Percentiles rank a stretch among this genome's conserved stretches.
These are phyloP conservation scores for Ogataea degrootiae DNA, from an alignment of 805 yeast genomes.

Conservation along the genomic window DNA sequence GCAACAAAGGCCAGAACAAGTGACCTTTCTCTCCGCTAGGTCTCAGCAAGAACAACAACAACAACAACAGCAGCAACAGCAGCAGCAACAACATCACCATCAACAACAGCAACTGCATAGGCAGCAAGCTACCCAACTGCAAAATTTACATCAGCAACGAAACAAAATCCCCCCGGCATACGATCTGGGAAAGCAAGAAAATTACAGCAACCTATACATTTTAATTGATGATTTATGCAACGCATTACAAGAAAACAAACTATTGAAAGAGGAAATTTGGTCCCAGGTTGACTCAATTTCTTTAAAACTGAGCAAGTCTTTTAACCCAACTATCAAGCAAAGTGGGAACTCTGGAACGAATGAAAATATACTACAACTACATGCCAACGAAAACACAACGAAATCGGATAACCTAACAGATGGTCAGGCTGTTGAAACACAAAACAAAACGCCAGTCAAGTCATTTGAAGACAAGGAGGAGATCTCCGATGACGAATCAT, in stretches of 20 bases:
- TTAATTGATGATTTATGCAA: slow-evolving; percentile 20
- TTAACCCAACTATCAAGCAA: slow-evolving; percentile 1
- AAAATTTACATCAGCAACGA: slow-evolving; percentile 2
- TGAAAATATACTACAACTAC: neutral
- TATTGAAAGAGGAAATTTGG: slow-evolving; percentile 26
- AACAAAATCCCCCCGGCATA: slow-evolving; percentile 1
- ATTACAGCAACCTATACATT: slow-evolving; percentile 12
- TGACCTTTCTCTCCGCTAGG: no score
- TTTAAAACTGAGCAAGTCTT: slow-evolving; percentile 1
- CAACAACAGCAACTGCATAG: neutral
- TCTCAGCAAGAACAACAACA: no score
- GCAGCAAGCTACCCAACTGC: slow-evolving; percentile 1
- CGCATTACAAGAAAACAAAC: slow-evolving; percentile 16
- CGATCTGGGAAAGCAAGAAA: slow-evolving; percentile 16
- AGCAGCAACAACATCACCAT: no score
- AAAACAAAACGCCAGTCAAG: neutral
- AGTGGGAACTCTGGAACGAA: neutral
- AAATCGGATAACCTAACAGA: neutral
- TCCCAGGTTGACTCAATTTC: slow-evolving; percentile 17
- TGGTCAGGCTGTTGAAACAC: neutral
- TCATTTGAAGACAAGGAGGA: neutral
- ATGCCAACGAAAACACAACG: neutral
- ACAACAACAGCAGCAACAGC: no score
- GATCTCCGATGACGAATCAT: slow-evolving; percentile 1
- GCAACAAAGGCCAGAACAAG: no score